These are phyloP conservation scores for Biscogniauxia sp. DNA, from an alignment of 2,329 filamentous ascomycete species.

Conservation along the genomic window DNA sequence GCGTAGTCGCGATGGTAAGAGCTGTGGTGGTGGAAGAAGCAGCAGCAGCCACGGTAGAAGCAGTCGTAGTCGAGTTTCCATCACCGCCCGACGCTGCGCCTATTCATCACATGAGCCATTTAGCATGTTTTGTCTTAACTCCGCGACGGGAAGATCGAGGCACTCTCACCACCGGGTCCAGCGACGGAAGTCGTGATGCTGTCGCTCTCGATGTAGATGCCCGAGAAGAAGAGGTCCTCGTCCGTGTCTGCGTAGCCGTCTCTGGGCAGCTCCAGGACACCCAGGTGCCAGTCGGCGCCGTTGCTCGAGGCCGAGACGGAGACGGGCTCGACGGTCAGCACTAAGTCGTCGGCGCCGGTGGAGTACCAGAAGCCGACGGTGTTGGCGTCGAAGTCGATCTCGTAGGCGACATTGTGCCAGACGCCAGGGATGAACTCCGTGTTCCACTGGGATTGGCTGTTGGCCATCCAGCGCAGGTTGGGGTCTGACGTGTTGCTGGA, in stretches of 20 bases:
- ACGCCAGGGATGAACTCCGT: conserved; percentile 58
- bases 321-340: conserved; percentile 58
- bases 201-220: conserved; percentile 67
- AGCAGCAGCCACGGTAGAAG: not conserved
- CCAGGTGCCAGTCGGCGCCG: conserved; percentile 71
- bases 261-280: conserved; percentile 63
- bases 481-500: conserved; percentile 44
- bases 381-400: conserved; percentile 63
- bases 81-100: conserved; percentile 7
- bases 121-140: not conserved
- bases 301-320: conserved; percentile 60
- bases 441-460: conserved; percentile 61
- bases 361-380: conserved; percentile 70
- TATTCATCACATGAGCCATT: conserved; percentile 6
- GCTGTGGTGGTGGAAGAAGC: not conserved
- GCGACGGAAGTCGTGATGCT: conserved; percentile 33
- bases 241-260: conserved; percentile 49
- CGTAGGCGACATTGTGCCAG: conserved; percentile 76
- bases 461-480: conserved; percentile 63
- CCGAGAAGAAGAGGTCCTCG: conserved; percentile 71
- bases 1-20: not conserved
- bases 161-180: conserved; percentile 18
- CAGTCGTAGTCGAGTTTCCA: conserved; percentile 1
- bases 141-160: not conserved
- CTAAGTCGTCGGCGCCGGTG: conserved; percentile 56